phyloP scores from a whole-genome alignment of 345 rosid species.

The Bruguiera gymnorhiza region DNA sequence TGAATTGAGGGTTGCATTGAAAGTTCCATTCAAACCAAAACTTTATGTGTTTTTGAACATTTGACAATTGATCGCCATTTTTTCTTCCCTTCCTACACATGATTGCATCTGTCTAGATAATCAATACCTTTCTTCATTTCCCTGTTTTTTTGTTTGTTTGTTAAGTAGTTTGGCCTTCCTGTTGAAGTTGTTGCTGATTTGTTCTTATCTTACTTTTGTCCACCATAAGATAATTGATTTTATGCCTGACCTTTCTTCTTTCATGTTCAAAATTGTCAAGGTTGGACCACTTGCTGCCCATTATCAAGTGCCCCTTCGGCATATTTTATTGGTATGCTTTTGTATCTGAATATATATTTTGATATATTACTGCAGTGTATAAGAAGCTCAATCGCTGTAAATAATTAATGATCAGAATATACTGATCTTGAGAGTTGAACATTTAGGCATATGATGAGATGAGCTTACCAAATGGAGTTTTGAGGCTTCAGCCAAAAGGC shows the following conservation, averaged over 20 bases:
- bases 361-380: not conserved
- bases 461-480: slow-evolving; percentile 87
- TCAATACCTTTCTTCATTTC: not conserved
- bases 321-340: slow-evolving; percentile 64
- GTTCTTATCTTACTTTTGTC: not conserved
- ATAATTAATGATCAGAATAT: not conserved
- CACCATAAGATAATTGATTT: not conserved
- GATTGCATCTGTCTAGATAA: not conserved
- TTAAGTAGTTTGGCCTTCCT: not conserved
- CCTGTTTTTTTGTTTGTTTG: not conserved
- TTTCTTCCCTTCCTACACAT: not conserved
- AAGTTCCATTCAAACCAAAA: too few relatives aligned
- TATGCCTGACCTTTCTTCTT: slow-evolving; percentile 6
- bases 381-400: not conserved
- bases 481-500: slow-evolving; percentile 82
- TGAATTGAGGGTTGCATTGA: too few relatives aligned
- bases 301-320: slow-evolving; percentile 86
- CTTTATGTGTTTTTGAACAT: too few relatives aligned
- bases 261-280: slow-evolving; percentile 32
- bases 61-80: too few relatives aligned
- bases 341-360: not conserved
- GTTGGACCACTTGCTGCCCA: slow-evolving; percentile 92
- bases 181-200: too few relatives aligned
- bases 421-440: slow-evolving; percentile 12
- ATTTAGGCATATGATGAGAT: slow-evolving; percentile 75